Conservation (phyloP, 2,329 filamentous ascomycete species). For the Calonectria leucothoes region DNA sequence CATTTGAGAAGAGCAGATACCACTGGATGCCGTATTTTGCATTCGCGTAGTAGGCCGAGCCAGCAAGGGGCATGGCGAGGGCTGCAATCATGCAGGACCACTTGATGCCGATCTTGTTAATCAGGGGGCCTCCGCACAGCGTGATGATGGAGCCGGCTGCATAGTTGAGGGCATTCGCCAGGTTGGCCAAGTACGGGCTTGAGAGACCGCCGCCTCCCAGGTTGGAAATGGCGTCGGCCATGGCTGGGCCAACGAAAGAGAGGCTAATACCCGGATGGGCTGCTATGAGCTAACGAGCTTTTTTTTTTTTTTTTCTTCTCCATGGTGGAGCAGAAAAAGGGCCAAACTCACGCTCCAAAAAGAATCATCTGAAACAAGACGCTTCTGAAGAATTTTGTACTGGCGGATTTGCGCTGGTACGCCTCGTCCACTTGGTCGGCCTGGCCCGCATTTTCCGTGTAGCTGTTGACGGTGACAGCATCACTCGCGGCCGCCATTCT, state of each 20-base stretch:
- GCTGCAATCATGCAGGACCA: conserved; percentile 51
- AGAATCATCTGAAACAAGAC: conserved; percentile 23
- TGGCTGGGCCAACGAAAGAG: conserved; percentile 23
- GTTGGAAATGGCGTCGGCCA: conserved; percentile 23
- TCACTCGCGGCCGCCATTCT: conserved; percentile 9
- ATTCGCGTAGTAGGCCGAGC: conserved; percentile 49
- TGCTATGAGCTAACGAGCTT: background rate
- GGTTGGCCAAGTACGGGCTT: conserved; percentile 22
- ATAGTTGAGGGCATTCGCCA: conserved; percentile 24
- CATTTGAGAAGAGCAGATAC: conserved; percentile 46
- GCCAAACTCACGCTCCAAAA: conserved; percentile 22
- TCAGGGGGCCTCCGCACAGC: conserved; percentile 48
- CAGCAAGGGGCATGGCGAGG: conserved; percentile 46
- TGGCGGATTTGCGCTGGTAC: background rate
- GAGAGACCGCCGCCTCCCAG: conserved; percentile 20
- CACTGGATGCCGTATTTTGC: conserved; percentile 43
- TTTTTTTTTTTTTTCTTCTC: too few species aligned
- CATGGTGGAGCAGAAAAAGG: background rate
- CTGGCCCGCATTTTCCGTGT: background rate
- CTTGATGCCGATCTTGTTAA: conserved; percentile 53
- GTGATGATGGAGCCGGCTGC: conserved; percentile 15
- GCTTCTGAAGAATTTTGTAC: conserved; percentile 14
- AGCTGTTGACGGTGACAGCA: background rate
- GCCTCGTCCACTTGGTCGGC: conserved; percentile 3
- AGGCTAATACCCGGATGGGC: conserved; percentile 7